These are phyloP conservation scores for Diaporthe vaccinii DNA, from an alignment of 2,329 filamentous ascomycete genomes.

Conservation along the genomic window DNA sequence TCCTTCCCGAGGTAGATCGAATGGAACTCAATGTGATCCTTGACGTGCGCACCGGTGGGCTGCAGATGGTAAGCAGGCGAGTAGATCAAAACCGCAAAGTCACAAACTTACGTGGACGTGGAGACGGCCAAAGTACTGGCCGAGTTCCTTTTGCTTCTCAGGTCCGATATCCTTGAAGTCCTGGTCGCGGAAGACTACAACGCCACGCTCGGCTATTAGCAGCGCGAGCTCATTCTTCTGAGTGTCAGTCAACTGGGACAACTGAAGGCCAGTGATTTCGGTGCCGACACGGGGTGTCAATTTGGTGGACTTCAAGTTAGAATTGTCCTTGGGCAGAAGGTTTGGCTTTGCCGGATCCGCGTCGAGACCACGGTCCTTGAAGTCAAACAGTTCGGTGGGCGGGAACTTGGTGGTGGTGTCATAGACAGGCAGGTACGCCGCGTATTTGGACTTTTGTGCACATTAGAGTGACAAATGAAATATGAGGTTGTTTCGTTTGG, in stretches of 20 bases:
- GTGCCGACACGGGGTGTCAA: conserved; percentile 56
- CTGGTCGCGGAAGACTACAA: conserved; percentile 54
- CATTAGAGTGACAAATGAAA: background rate
- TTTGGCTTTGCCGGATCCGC: conserved; percentile 49
- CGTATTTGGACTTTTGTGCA: conserved; percentile 48
- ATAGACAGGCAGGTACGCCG: conserved; percentile 52
- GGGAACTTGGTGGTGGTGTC: conserved; percentile 49
- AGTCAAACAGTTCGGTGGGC: conserved; percentile 49
- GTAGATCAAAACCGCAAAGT: conserved; percentile 60
- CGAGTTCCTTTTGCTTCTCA: conserved; percentile 55
- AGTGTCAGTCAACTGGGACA: conserved; percentile 53
- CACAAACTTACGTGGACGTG: conserved; percentile 53
- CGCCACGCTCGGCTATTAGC: conserved; percentile 56
- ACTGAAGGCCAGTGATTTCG: conserved; percentile 56
- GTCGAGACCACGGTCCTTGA: conserved; percentile 49
- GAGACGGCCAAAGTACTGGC: conserved; percentile 54
- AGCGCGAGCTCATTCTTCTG: conserved; percentile 59
- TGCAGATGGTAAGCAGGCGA: conserved; percentile 38
- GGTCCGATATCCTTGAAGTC: conserved; percentile 55
- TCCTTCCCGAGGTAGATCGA: conserved; percentile 62
- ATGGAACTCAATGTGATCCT: conserved; percentile 59
- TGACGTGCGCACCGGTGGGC: conserved; percentile 58
- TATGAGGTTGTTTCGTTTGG: background rate
- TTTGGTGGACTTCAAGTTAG: conserved; percentile 44
- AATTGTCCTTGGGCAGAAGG: conserved; percentile 44